These are phyloP conservation scores for Solanum tarijense DNA, from an alignment of 257 asterid genomes.

Conservation along the genomic window DNA sequence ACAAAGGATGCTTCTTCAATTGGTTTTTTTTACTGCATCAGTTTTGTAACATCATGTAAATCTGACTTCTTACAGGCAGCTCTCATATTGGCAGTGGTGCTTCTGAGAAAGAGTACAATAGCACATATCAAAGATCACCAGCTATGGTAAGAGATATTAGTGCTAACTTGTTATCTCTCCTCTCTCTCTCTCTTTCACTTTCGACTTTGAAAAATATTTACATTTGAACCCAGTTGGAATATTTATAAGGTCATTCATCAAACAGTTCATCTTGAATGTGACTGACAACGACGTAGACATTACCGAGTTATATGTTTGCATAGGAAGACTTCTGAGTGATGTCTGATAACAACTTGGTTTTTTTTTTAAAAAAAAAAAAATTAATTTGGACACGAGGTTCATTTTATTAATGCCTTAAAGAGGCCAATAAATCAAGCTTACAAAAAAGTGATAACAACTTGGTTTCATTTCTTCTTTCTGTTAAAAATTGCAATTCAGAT, in stretches of 20 bases:
- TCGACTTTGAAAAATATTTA: neutral
- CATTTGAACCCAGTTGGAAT: neutral
- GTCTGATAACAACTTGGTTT: neutral
- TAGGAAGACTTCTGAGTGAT: neutral
- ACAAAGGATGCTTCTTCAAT: neutral
- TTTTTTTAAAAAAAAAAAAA: no score
- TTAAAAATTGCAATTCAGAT: neutral
- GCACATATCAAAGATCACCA: slow-evolving; percentile 24
- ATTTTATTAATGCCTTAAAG: no score
- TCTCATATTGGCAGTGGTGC: slow-evolving; percentile 23
- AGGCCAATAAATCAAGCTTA: no score
- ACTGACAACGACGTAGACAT: neutral
- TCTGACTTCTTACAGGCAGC: slow-evolving; percentile 36
- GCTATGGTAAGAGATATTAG: slow-evolving; percentile 29
- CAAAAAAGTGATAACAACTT: neutral
- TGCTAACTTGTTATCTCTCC: neutral
- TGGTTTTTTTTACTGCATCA: neutral
- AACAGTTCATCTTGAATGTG: neutral
- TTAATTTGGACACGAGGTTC: no score
- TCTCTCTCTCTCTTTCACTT: neutral
- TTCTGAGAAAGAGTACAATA: slow-evolving; percentile 30
- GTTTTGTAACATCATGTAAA: neutral
- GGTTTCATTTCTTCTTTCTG: neutral
- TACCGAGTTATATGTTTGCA: neutral
- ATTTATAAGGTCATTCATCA: neutral